phyloP scores from a whole-genome alignment of 2,329 filamentous ascomycete genomes.

The Ophiocordyceps camponoti-rufipedis region DNA sequence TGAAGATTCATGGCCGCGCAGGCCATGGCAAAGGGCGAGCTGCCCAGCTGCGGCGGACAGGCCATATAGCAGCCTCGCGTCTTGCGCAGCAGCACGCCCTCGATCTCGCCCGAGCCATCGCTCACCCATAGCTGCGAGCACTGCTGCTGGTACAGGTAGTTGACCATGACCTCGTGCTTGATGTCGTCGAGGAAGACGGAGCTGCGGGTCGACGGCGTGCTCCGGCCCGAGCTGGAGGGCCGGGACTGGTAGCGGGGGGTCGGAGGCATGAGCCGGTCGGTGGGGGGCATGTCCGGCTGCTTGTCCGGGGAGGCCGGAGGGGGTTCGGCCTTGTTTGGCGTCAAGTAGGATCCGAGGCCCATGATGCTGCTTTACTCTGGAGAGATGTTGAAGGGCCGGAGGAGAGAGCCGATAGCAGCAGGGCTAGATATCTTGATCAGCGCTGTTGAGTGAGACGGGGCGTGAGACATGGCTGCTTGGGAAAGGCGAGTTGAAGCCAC shows the following conservation, averaged over 20 bases:
- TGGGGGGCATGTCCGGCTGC: constrained; percentile 8
- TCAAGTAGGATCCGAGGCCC: constrained; percentile 47
- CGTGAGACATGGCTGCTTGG: too few relatives aligned
- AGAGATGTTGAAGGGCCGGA: too few relatives aligned
- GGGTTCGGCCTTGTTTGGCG: constrained; percentile 18
- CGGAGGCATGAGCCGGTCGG: constrained; percentile 26
- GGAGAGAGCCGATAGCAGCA: too few relatives aligned
- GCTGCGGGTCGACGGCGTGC: constrained; percentile 22
- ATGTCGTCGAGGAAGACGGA: constrained; percentile 49
- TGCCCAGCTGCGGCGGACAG: constrained; percentile 46
- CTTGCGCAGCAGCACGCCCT: constrained; percentile 58
- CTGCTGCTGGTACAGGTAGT: constrained; percentile 67
- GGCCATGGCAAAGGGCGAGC: constrained; percentile 44
- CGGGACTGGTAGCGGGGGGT: constrained; percentile 15
- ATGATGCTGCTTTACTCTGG: too few relatives aligned
- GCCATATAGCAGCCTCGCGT: constrained; percentile 51
- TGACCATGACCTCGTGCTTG: constrained; percentile 70
- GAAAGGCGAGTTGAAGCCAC: too few relatives aligned
- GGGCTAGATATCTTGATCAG: too few relatives aligned
- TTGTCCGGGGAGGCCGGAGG: constrained; percentile 18
- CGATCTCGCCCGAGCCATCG: constrained; percentile 46
- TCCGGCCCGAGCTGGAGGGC: constrained; percentile 24
- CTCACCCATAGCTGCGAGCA: constrained; percentile 58
- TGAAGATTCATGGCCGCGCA: constrained; percentile 55
- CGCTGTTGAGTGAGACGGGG: too few relatives aligned